A percentile compares a stretch with the other conserved stretches of the same genome.
Conservation (phyloP, 768 basidiomycete genomes). For the Hypsizygus marmoreus region DNA sequence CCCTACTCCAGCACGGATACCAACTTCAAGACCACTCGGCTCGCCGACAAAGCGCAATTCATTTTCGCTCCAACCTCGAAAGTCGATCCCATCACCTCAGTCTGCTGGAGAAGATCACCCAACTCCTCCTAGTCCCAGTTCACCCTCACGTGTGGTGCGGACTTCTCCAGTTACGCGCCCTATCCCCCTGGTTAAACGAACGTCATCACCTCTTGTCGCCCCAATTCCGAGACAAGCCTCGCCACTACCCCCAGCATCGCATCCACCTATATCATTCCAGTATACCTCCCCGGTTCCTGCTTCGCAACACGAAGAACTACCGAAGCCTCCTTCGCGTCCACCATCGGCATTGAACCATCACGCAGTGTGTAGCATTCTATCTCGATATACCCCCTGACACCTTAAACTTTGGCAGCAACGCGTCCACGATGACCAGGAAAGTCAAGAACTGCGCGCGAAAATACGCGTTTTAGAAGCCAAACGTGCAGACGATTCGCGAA, state of each 20-base stretch:
- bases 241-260: conserved; percentile 22
- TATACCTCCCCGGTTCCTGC: conserved; percentile 23
- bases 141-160: conserved; percentile 31
- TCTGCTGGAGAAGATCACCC: conserved; percentile 40
- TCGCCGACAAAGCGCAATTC: conserved; percentile 65
- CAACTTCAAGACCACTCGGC: conserved; percentile 27
- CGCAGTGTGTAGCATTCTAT: conserved; percentile 7
- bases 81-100: conserved; percentile 46
- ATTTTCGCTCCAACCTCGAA: conserved; percentile 49
- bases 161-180: too few relatives aligned
- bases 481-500: conserved; percentile 83
- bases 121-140: conserved; percentile 29
- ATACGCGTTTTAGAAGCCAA: conserved; percentile 84
- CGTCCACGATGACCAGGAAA: conserved; percentile 55
- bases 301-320: too few relatives aligned
- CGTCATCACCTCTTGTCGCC: conserved; percentile 40
- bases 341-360: conserved; percentile 24
- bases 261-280: conserved; percentile 22
- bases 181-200: conserved; percentile 32
- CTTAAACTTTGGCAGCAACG: conserved; percentile 15
- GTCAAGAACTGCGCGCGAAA: conserved; percentile 82
- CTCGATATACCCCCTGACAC: neutral
- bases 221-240: conserved; percentile 33
- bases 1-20: conserved; percentile 25
- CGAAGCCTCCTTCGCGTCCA: conserved; percentile 28